These are phyloP conservation scores for Cordyceps pruinosa DNA, from an alignment of 2,329 filamentous ascomycete genomes.

Conservation along the genomic window DNA sequence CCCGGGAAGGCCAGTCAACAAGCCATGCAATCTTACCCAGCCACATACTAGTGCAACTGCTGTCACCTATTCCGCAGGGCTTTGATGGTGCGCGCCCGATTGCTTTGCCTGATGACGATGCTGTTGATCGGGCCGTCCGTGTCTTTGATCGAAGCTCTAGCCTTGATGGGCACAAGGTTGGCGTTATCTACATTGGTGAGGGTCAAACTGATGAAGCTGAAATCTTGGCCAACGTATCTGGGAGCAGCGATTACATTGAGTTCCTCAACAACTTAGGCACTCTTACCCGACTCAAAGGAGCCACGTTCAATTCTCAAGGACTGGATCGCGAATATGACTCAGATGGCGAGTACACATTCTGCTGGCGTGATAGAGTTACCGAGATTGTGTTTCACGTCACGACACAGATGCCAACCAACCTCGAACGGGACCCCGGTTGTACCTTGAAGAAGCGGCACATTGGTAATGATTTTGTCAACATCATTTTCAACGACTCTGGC, in stretches of 20 bases:
- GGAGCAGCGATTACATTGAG: constrained; percentile 79
- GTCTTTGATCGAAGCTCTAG: constrained; percentile 82
- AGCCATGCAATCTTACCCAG: constrained; percentile 63
- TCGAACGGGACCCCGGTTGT: constrained; percentile 66
- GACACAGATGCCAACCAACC: constrained; percentile 92
- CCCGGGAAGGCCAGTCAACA: constrained; percentile 44
- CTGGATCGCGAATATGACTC: constrained; percentile 69
- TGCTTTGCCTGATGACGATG: constrained; percentile 63
- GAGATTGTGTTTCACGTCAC: constrained; percentile 94
- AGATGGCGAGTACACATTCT: constrained; percentile 84
- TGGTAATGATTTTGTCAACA: constrained; percentile 96
- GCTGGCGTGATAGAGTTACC: constrained; percentile 90
- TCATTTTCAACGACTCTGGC: constrained; percentile 97
- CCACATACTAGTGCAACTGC: constrained; percentile 63
- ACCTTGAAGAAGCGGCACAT: constrained; percentile 89
- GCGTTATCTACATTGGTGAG: constrained; percentile 87
- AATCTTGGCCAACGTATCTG: constrained; percentile 79
- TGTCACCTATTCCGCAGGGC: constrained; percentile 55
- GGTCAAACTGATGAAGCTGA: constrained; percentile 76
- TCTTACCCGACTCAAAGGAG: constrained; percentile 70
- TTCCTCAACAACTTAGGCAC: constrained; percentile 80
- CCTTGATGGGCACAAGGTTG: constrained; percentile 91
- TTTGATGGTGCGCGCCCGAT: constrained; percentile 61
- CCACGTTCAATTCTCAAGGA: constrained; percentile 88
- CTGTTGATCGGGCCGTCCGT: constrained; percentile 65